Conservation (phyloP, 2,329 filamentous ascomycete species). For the Aspergillus clavatus region DNA sequence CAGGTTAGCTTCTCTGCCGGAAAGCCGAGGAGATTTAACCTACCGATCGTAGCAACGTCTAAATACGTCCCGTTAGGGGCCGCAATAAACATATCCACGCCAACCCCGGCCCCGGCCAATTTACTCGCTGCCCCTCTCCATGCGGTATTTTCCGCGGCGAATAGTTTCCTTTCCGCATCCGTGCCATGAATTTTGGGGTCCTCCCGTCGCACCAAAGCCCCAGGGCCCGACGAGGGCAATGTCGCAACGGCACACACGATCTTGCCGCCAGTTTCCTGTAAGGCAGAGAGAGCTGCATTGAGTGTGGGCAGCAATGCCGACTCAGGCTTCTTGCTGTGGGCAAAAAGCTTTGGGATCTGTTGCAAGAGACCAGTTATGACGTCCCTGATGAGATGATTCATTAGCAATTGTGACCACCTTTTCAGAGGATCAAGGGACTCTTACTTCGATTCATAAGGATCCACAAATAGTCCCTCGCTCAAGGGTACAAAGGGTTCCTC, state of each 20-base stretch:
- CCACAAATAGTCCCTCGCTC: slow-evolving; percentile 87
- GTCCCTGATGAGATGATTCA: slow-evolving; percentile 39
- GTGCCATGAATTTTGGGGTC: slow-evolving; percentile 80
- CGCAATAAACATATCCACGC: slow-evolving; percentile 90
- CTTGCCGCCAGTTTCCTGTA: slow-evolving; percentile 86
- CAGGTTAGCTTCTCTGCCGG: slow-evolving; percentile 7
- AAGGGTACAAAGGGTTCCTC: slow-evolving; percentile 94
- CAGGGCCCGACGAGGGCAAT: slow-evolving; percentile 89
- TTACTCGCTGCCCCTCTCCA: slow-evolving; percentile 84
- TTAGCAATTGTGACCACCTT: slow-evolving; percentile 20
- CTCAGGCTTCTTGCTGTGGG: slow-evolving; percentile 82
- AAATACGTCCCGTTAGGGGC: slow-evolving; percentile 86
- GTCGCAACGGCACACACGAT: slow-evolving; percentile 80
- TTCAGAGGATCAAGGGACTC: slow-evolving; percentile 15
- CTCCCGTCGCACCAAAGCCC: slow-evolving; percentile 77
- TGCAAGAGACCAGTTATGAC: slow-evolving; percentile 85
- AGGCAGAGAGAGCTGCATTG: slow-evolving; percentile 75
- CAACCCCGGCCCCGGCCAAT: slow-evolving; percentile 81
- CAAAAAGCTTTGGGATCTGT: slow-evolving; percentile 79
- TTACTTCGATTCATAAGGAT: slow-evolving; percentile 81
- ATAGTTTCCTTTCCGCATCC: slow-evolving; percentile 87
- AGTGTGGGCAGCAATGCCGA: slow-evolving; percentile 80
- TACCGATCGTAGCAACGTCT: slow-evolving; percentile 86
- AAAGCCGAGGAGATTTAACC: slow-evolving; percentile 25
- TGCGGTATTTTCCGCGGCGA: slow-evolving; percentile 80